phyloP scores from a whole-genome alignment of 305 asterid species.

The Withania somnifera region DNA sequence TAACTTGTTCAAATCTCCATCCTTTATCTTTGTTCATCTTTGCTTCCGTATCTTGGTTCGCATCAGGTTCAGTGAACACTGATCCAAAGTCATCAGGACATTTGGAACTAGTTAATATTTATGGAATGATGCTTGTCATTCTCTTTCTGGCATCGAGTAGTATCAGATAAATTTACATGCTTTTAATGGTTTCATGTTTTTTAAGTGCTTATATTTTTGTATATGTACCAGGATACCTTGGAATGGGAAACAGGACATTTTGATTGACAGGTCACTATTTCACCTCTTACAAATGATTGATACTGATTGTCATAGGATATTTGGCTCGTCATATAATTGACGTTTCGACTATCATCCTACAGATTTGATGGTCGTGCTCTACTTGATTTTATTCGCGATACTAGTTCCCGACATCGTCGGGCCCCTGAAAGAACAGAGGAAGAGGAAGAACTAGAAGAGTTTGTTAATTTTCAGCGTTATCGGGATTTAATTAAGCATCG shows the following conservation, averaged over 20 bases:
- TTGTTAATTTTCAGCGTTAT: constrained; percentile 99
- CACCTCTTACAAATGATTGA: not conserved
- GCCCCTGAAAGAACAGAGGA: constrained; percentile 75
- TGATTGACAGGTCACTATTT: constrained; percentile 70
- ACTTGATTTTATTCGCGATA: constrained; percentile 88
- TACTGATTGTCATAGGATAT: constrained; percentile 6
- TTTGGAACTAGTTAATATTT: not conserved
- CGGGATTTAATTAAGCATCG: constrained; percentile 99
- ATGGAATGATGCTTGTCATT: not conserved
- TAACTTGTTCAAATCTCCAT: too few species aligned
- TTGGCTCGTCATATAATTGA: not conserved
- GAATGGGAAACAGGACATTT: constrained; percentile 89
- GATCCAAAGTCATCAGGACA: not conserved
- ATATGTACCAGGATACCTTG: constrained; percentile 79
- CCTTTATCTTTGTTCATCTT: too few species aligned
- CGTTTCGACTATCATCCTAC: constrained; percentile 16
- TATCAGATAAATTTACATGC: not conserved
- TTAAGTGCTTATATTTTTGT: not conserved
- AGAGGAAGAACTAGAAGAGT: constrained; percentile 98
- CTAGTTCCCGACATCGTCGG: constrained; percentile 49
- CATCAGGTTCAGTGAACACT: not conserved
- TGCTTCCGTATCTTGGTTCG: too few species aligned
- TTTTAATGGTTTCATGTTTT: not conserved
- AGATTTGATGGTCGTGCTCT: constrained; percentile 99
- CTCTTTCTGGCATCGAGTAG: not conserved